phyloP scores from a whole-genome alignment of 164 flowering plant species.

The Piper longum region DNA sequence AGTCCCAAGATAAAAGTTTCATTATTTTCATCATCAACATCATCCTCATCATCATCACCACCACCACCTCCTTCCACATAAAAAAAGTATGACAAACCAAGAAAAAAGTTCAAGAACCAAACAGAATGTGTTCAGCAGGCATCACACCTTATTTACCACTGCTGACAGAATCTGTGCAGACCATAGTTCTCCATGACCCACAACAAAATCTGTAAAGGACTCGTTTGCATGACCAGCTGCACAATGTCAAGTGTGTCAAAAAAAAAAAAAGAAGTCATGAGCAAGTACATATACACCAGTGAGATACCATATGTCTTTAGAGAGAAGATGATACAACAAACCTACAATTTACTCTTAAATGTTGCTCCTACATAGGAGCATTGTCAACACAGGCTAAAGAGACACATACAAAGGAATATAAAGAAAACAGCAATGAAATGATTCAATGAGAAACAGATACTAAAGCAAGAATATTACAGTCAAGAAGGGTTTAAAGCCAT shows the following conservation, averaged over 20 bases:
- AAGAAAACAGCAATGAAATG: too few relatives aligned
- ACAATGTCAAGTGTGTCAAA: slow-evolving; percentile 3
- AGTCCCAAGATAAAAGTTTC: not conserved
- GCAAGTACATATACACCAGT: too few relatives aligned
- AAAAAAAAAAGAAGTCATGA: not conserved
- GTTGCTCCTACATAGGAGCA: too few relatives aligned
- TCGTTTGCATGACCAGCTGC: slow-evolving; percentile 98
- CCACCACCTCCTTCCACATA: too few relatives aligned
- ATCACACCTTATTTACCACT: slow-evolving; percentile 54
- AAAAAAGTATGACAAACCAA: not conserved
- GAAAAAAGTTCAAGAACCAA: not conserved
- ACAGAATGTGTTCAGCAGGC: not conserved
- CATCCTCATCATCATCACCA: too few relatives aligned
- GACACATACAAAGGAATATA: too few relatives aligned
- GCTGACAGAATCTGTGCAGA: slow-evolving; percentile 73
- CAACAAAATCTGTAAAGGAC: slow-evolving; percentile 89
- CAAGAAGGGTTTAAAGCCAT: not conserved
- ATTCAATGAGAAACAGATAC: too few relatives aligned
- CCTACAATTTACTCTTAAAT: too few relatives aligned
- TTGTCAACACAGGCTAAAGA: too few relatives aligned
- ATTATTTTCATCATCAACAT: too few relatives aligned
- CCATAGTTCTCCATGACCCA: slow-evolving; percentile 97
- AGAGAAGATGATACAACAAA: too few relatives aligned
- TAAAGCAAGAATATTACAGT: not conserved
- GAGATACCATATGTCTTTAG: too few relatives aligned